phyloP scores from a whole-genome alignment of 1,139 yeast genomes.

The Yamadazyma dendronema region DNA sequence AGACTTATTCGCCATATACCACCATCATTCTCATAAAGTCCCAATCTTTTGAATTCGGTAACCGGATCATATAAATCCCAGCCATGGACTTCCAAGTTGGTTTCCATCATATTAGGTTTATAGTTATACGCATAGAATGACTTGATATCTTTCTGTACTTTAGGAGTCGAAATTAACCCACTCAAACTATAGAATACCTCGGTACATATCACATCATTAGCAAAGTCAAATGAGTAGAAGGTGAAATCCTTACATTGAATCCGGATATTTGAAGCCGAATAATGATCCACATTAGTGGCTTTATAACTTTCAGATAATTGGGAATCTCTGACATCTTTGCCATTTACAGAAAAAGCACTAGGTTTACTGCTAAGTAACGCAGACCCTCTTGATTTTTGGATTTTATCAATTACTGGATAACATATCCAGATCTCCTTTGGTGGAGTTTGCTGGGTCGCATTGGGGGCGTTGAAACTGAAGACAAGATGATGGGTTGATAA shows the following conservation, averaged over 20 bases:
- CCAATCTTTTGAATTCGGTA: conserved; percentile 64
- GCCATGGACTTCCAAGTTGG: conserved; percentile 55
- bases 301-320: conserved; percentile 15
- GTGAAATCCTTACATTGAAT: conserved; percentile 85
- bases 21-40: conserved; percentile 31
- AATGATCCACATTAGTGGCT: conserved; percentile 32
- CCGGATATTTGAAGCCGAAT: conserved; percentile 56
- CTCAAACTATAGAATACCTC: conserved; percentile 75
- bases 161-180: conserved; percentile 50
- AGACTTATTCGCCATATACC: conserved; percentile 66
- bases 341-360: not conserved
- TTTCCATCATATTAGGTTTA: conserved; percentile 58
- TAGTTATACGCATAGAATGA: conserved; percentile 49
- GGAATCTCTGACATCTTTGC: conserved; percentile 10
- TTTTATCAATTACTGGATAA: conserved; percentile 78
- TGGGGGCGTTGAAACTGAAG: conserved; percentile 43
- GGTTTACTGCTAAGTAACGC: conserved; percentile 26
- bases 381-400: conserved; percentile 59
- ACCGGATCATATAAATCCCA: conserved; percentile 71
- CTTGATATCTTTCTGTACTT: conserved; percentile 35
- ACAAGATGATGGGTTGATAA: conserved; percentile 86
- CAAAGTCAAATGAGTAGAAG: conserved; percentile 76
- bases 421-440: conserved; percentile 85
- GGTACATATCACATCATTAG: conserved; percentile 53
- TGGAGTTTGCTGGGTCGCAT: conserved; percentile 11